Conservation (phyloP, 805 yeast species). For the Torulaspora indica region DNA sequence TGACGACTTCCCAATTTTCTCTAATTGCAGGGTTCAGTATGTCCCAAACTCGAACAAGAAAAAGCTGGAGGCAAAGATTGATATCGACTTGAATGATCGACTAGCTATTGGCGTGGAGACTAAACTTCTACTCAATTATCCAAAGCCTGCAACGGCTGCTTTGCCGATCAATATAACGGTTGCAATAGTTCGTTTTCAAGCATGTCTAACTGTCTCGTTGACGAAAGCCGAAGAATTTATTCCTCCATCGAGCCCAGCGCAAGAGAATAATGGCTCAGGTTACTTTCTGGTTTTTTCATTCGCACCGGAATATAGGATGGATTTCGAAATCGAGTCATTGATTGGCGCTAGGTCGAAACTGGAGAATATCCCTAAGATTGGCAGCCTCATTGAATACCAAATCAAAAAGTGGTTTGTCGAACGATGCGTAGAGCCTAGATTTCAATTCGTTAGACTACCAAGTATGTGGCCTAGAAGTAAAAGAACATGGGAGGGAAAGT, state of each 20-base stretch:
- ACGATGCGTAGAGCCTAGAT: constrained; percentile 89
- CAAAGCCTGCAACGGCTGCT: constrained; percentile 77
- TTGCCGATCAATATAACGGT: constrained; percentile 82
- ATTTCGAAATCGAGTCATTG: constrained; percentile 79
- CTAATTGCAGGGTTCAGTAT: constrained; percentile 79
- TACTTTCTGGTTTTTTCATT: constrained; percentile 85
- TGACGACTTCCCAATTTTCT: constrained; percentile 89
- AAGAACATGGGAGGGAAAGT: constrained; percentile 45
- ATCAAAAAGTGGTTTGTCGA: constrained; percentile 87
- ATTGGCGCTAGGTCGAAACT: constrained; percentile 90
- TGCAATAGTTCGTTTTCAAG: constrained; percentile 85
- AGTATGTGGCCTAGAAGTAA: constrained; percentile 77
- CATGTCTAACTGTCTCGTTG: constrained; percentile 75
- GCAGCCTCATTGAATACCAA: constrained; percentile 75
- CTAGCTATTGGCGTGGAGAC: constrained; percentile 84
- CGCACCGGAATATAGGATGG: constrained; percentile 84
- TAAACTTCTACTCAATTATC: constrained; percentile 69
- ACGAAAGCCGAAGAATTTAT: constrained; percentile 38
- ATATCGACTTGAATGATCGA: constrained; percentile 84
- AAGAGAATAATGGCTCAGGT: constrained; percentile 36
- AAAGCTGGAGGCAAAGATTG: constrained; percentile 77
- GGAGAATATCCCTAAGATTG: constrained; percentile 88
- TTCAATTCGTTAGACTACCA: constrained; percentile 79
- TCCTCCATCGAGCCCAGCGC: constrained; percentile 17
- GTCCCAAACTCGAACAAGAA: constrained; percentile 47